phyloP scores from a whole-genome alignment of 352 stramenopile genomes.

The Saprolegnia diclina region DNA sequence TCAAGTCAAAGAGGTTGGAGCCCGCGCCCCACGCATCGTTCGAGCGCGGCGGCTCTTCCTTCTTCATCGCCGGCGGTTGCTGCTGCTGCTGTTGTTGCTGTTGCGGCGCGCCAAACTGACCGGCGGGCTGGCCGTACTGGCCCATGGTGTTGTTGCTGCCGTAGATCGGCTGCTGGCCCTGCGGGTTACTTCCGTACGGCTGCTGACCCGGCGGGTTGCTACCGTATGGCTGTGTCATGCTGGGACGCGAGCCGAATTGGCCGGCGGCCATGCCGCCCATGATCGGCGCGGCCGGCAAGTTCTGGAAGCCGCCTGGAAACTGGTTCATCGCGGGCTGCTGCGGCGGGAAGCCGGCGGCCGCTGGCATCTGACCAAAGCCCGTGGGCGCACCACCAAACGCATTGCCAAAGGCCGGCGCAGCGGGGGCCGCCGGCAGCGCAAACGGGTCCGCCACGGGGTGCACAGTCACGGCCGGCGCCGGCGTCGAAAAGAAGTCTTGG shows the following conservation, averaged over 20 bases:
- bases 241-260: constrained; percentile 15
- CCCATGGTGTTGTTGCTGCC: neutral
- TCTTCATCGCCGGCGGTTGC: constrained; percentile 3
- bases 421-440: constrained; percentile 34
- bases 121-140: neutral
- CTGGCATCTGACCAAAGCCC: constrained; percentile 4
- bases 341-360: neutral
- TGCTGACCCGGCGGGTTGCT: constrained; percentile 13
- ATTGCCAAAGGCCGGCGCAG: constrained; percentile 34
- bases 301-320: constrained; percentile 14
- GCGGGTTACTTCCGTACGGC: constrained; percentile 13
- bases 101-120: neutral
- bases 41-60: constrained; percentile 1
- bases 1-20: constrained; percentile 73
- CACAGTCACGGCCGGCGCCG: constrained; percentile 29
- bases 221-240: neutral
- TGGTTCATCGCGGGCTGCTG: constrained; percentile 13
- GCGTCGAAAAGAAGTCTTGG: constrained; percentile 59
- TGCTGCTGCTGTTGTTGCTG: neutral
- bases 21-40: constrained; percentile 77
- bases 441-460: constrained; percentile 53
- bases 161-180: neutral
- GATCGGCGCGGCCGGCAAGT: neutral
- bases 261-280: constrained; percentile 4
- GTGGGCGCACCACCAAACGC: constrained; percentile 36